A percentile compares a stretch with the other conserved stretches of the same genome.
phyloP scores from a whole-genome alignment of 495 filamentous ascomycete species.

The Talaromyces nanjingensis region DNA sequence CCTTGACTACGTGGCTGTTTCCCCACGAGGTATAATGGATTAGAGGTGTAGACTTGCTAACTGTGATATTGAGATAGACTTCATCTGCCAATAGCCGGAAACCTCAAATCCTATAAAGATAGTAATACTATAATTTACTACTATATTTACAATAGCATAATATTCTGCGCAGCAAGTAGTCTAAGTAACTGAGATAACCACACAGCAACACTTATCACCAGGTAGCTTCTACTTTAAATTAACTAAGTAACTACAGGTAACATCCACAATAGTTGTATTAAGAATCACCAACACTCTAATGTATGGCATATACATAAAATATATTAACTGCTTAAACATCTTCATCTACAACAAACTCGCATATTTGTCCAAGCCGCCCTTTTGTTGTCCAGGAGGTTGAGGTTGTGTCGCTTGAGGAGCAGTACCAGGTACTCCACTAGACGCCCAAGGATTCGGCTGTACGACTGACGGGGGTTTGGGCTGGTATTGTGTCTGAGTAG shows the following conservation, averaged over 20 bases:
- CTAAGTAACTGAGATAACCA: no score
- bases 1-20: no score
- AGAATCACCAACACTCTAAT: not conserved
- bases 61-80: no score
- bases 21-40: no score
- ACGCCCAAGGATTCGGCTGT: slow-evolving; percentile 16
- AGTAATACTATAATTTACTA: no score
- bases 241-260: not conserved
- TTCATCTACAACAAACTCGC: slow-evolving; percentile 60
- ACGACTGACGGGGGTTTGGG: not conserved
- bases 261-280: no score
- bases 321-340: not conserved
- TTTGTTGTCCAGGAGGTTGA: slow-evolving; percentile 28
- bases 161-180: no score
- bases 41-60: no score
- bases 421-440: slow-evolving; percentile 49
- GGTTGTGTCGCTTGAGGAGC: slow-evolving; percentile 6
- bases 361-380: slow-evolving; percentile 68
- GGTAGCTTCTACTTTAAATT: not conserved
- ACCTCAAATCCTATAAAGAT: no score
- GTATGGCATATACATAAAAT: not conserved
- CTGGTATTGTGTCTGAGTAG: slow-evolving; percentile 14
- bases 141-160: no score
- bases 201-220: not conserved
- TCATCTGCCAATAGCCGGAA: no score